Evolutionary conservation across 192 early-diverging fungal genomes (phyloP), one percentile per base, ranked within the genome.

Genomic region (Backusella luteola): DNA sequence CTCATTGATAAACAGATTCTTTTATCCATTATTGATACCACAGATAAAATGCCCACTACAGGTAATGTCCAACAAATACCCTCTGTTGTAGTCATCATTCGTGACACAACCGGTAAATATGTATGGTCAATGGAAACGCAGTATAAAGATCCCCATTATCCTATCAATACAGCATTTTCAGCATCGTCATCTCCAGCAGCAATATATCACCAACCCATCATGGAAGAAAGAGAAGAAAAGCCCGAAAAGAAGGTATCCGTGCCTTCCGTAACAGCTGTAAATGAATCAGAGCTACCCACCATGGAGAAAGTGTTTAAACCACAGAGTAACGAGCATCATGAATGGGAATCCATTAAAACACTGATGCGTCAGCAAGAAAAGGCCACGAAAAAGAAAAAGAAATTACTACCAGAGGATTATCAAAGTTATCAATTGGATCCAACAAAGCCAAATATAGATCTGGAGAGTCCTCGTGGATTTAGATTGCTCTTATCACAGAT

Each of bases 51-150:
- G 17, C 44, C 34, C 1, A 71, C 19, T 41, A 26, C 26, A 29
- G 46, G 36, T 1, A 66, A 77, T 17, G 6, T 19, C 4, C 81
- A 70, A 34, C 69, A 69, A 5, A 69, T 70, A 29, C 91, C 91
- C 9, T 79, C 85, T 66, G 75, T 93, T 49, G 84, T 89, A 3
- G 70, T 90, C 1, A 84, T 92, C 1, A 75, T 93, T 68, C 85
- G 94, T 49, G 92, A 95, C 73, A 81, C 89, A 8, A 90, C 84
- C 21, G 94, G 94, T 29, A 90, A 87, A 75, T 92, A 91, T 75
- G 88, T 89, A 0, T 95, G 92, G 92, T 85, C 85, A 35, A 79
- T 85, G 23, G 80, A 81, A 41, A 80, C 91, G 17, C 76, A 83
- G 56, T 93, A 92, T 77, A 75, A 76, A 17, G 81, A 89, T 12